Percentiles rank a stretch among this genome's conserved stretches.
These are phyloP conservation scores for Penicillium sp. DNA, from an alignment of 2,329 filamentous ascomycete genomes.

Conservation along the genomic window DNA sequence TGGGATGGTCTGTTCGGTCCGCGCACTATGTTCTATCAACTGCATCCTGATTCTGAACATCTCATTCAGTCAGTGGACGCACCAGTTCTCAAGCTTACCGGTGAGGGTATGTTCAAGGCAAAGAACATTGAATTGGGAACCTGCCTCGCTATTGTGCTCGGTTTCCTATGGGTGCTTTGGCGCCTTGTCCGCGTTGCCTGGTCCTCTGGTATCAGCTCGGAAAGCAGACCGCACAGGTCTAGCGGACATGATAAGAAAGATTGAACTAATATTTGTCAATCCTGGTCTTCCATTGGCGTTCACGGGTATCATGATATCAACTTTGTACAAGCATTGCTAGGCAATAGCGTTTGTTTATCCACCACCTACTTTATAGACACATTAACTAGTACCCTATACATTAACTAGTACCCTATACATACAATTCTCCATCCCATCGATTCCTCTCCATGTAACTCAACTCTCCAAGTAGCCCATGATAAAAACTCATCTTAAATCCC, in stretches of 20 bases:
- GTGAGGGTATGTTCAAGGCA: constrained; percentile 39
- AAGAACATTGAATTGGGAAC: constrained; percentile 55
- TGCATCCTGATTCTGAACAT: constrained; percentile 51
- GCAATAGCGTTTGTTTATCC: not conserved
- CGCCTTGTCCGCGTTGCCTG: constrained; percentile 47
- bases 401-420: too few species aligned
- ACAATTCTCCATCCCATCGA: not conserved
- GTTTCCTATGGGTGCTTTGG: constrained; percentile 69
- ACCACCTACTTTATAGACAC: constrained; percentile 1
- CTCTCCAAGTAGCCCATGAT: too few species aligned
- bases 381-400: not conserved
- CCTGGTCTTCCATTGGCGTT: not conserved
- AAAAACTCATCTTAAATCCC: constrained; percentile 17
- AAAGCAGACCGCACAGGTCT: constrained; percentile 1
- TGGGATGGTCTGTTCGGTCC: constrained; percentile 78
- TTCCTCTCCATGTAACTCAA: too few species aligned
- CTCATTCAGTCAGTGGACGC: constrained; percentile 59
- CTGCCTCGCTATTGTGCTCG: constrained; percentile 57
- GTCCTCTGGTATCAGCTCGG: constrained; percentile 20
- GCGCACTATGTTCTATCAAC: constrained; percentile 79
- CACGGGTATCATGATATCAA: not conserved
- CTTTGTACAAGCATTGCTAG: constrained; percentile 1
- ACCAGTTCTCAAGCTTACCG: constrained; percentile 62
- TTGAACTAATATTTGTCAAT: constrained; percentile 5
- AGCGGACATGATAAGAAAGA: constrained; percentile 29